phyloP scores from a whole-genome alignment of 352 stramenopile species.

The Globisporangium spiculum region DNA sequence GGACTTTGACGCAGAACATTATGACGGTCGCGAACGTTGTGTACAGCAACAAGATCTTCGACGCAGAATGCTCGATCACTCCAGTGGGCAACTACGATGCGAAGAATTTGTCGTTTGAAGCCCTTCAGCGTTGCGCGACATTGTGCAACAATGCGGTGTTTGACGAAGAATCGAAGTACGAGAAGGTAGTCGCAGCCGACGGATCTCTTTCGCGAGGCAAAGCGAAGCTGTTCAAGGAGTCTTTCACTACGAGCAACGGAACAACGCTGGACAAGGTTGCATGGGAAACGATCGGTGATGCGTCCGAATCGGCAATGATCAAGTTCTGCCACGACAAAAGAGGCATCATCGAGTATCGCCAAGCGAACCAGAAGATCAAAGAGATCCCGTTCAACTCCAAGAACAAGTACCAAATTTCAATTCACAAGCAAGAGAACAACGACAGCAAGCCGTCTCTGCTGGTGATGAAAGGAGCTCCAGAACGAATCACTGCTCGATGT shows the following conservation, averaged over 20 bases:
- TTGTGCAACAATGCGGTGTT: constrained; percentile 82
- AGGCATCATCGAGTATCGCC: constrained; percentile 28
- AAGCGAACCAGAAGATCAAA: constrained; percentile 40
- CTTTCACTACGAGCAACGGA: constrained; percentile 37
- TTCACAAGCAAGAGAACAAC: constrained; percentile 57
- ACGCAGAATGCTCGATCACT: constrained; percentile 76
- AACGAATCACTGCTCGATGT: constrained; percentile 86
- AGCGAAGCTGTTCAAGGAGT: constrained; percentile 60
- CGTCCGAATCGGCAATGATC: constrained; percentile 30
- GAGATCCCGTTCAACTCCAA: constrained; percentile 84
- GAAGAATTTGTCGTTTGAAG: constrained; percentile 39
- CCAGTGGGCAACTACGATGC: constrained; percentile 35
- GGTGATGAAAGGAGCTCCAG: constrained; percentile 90
- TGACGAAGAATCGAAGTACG: constrained; percentile 81
- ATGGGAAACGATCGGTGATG: constrained; percentile 37
- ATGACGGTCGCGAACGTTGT: constrained; percentile 86
- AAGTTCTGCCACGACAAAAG: constrained; percentile 32
- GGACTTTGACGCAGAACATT: constrained; percentile 86
- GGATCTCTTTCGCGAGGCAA: constrained; percentile 43
- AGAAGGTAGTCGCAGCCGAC: constrained; percentile 44
- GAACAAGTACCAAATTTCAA: constrained; percentile 82
- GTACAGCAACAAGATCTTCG: constrained; percentile 77
- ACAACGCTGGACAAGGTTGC: constrained; percentile 44
- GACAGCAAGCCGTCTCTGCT: constrained; percentile 13
- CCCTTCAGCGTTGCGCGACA: constrained; percentile 59